These are phyloP conservation scores for Tricholoma furcatifolium DNA, from an alignment of 768 basidiomycete species.

Conservation along the genomic window DNA sequence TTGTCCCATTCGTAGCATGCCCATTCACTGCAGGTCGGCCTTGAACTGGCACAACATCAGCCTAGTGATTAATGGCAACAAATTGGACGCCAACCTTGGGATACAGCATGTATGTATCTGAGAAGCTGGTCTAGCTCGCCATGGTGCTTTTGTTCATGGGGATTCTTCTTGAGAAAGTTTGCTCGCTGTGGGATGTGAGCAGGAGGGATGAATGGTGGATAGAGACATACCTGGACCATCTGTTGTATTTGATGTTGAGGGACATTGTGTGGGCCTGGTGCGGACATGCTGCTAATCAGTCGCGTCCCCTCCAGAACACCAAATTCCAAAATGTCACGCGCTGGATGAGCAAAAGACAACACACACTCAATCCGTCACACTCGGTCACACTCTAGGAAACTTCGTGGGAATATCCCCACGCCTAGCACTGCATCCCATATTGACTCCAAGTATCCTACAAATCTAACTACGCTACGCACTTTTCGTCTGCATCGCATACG, in stretches of 20 bases:
- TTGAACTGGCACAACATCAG: slow-evolving; percentile 10
- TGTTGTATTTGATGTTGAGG: slow-evolving; percentile 36
- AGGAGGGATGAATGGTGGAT: slow-evolving; percentile 10
- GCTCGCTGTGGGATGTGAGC: slow-evolving; percentile 37
- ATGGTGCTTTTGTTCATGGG: slow-evolving; percentile 45
- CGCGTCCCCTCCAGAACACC: slow-evolving; percentile 21
- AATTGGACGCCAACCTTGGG: slow-evolving; percentile 30
- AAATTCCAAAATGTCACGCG: slow-evolving; percentile 28
- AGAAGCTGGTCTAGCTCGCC: slow-evolving; percentile 45
- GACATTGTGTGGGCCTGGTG: slow-evolving; percentile 32
- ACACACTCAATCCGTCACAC: slow-evolving; percentile 21
- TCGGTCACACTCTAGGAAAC: no score
- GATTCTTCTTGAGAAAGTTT: slow-evolving; percentile 50
- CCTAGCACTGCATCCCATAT: no score
- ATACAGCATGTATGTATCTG: slow-evolving; percentile 47
- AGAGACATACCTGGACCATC: slow-evolving; percentile 38
- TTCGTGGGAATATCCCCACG: no score
- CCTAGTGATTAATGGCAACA: slow-evolving; percentile 3
- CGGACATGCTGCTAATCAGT: slow-evolving; percentile 34
- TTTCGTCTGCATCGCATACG: no score
- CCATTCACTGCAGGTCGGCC: slow-evolving; percentile 42
- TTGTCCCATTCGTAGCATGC: slow-evolving; percentile 44
- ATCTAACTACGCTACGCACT: no score
- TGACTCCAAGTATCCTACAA: no score
- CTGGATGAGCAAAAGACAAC: slow-evolving; percentile 32